Percentiles rank a stretch among this genome's conserved stretches.
Evolutionary conservation across 192 early-diverging fungal species (phyloP).

Genomic region (Rhizoclosmatium sp.): DNA sequence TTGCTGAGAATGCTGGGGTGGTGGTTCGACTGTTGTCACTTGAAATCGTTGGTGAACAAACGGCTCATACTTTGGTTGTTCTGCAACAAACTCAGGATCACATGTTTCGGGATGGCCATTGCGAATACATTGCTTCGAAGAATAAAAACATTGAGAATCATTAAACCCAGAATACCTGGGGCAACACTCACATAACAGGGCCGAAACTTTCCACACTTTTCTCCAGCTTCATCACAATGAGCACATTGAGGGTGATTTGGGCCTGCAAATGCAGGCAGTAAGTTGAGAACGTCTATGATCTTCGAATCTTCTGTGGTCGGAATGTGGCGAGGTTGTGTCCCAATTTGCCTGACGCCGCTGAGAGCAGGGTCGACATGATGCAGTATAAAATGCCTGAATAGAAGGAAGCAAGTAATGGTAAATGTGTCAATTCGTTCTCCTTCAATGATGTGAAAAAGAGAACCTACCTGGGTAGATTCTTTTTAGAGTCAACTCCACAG

Average conservation of each 20-base stretch:
- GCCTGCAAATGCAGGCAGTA: background rate
- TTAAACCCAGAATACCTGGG: background rate
- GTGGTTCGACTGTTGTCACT: background rate
- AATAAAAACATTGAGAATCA: background rate
- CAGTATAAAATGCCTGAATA: constrained; percentile 22
- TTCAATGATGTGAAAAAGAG: background rate
- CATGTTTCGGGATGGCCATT: background rate
- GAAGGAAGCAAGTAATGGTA: background rate
- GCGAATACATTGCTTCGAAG: constrained; percentile 12
- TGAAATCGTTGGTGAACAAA: background rate
- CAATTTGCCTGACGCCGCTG: constrained; percentile 13
- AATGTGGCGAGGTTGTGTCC: background rate
- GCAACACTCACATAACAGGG: constrained; percentile 19
- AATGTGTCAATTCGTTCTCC: background rate
- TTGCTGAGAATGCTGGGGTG: background rate
- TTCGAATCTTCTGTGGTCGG: constrained; percentile 3
- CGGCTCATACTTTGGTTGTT: constrained; percentile 1
- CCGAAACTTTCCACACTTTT: constrained; percentile 18
- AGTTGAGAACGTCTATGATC: background rate
- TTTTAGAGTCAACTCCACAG: constrained; percentile 13
- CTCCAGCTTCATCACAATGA: background rate
- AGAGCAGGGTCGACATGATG: constrained; percentile 22
- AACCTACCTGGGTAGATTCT: constrained; percentile 14
- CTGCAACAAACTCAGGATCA: background rate
- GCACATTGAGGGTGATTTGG: constrained; percentile 1